These are phyloP conservation scores for Phytophthora multivora DNA, from an alignment of 352 stramenopile species.

Conservation along the genomic window DNA sequence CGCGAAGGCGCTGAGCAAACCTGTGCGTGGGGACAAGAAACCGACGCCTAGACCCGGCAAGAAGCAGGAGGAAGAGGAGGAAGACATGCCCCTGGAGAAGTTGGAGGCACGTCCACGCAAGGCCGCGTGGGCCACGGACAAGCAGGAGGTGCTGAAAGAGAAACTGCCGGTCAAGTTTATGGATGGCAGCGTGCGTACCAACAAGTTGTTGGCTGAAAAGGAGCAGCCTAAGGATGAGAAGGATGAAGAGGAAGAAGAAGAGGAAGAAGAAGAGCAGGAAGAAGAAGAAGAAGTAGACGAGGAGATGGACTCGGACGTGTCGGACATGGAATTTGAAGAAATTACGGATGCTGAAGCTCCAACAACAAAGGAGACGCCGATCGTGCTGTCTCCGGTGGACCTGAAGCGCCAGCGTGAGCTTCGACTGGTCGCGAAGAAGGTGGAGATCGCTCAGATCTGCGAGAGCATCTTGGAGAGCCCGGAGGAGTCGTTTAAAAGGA, in stretches of 20 bases:
- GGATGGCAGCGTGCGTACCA: conserved; percentile 79
- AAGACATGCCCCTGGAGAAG: conserved; percentile 74
- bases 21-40: conserved; percentile 46
- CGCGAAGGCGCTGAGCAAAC: conserved; percentile 59
- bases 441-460: conserved; percentile 89
- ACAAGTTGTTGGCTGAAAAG: conserved; percentile 69
- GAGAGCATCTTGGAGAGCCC: conserved; percentile 89
- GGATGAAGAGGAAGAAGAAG: conserved; percentile 41
- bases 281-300: conserved; percentile 47
- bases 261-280: conserved; percentile 45
- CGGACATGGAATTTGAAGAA: conserved; percentile 86
- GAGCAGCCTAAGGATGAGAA: conserved; percentile 29
- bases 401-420: conserved; percentile 67
- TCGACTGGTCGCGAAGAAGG: conserved; percentile 83
- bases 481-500: conserved; percentile 88
- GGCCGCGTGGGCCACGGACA: conserved; percentile 59
- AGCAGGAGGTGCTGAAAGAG: conserved; percentile 62
- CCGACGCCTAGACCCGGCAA: conserved; percentile 32
- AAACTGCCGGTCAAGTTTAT: conserved; percentile 90
- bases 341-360: conserved; percentile 39
- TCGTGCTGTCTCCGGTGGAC: conserved; percentile 52
- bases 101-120: conserved; percentile 74
- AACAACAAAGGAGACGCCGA: conserved; percentile 1
- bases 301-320: conserved; percentile 68
- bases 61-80: conserved; percentile 36